Evolutionary conservation across 805 yeast genomes (phyloP), one percentile per base, ranked within the genome.

Genomic region (Starmera caribaea): DNA sequence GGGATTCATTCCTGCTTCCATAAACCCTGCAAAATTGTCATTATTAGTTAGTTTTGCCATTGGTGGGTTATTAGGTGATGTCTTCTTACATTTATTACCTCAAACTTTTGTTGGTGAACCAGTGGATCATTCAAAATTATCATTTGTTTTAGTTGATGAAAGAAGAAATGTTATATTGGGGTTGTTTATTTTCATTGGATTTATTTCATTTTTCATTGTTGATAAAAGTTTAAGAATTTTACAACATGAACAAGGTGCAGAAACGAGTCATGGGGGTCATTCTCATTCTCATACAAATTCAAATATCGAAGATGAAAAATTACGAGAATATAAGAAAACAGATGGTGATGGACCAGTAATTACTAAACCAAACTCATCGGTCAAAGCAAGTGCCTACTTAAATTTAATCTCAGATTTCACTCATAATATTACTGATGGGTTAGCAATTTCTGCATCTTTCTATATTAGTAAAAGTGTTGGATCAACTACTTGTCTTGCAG

Each of bases 351-450:
- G 41, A 34, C 52, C 65, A 15, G 58, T 58, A n/a, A 53, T 58
- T 39, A 41, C 48, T 9, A 56, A 54, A 26, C 69, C 68, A 28
- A 58, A 52, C 30, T 52, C 62, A n/a, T 60, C 63, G 14, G 63
- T 61, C 38, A 54, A 51, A 29, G 47, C 57, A 4, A 48, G 83
- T 10, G 83, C 85, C 1, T 76, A 77, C 47, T 61, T 83, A 43
- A 82, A 78, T 49, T 59, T 83, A 47, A 69, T 80, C 37, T 79
- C 88, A 0, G 89, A 81, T 47, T 76, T 81, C 45, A 63, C 80
- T 2, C 92, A 83, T 56, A 83, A 83, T 55, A 68, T 81, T 43
- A 79, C 89, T 3, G 92, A 83, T 53, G 92, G 92, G 0, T 58
- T 83, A 8, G 86, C 90, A 2, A 69, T 83, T 36, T 73, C 87